Evolutionary conservation across 2,329 filamentous ascomycete species (phyloP).

Genomic region (Aspergillus thermomutatus): DNA sequence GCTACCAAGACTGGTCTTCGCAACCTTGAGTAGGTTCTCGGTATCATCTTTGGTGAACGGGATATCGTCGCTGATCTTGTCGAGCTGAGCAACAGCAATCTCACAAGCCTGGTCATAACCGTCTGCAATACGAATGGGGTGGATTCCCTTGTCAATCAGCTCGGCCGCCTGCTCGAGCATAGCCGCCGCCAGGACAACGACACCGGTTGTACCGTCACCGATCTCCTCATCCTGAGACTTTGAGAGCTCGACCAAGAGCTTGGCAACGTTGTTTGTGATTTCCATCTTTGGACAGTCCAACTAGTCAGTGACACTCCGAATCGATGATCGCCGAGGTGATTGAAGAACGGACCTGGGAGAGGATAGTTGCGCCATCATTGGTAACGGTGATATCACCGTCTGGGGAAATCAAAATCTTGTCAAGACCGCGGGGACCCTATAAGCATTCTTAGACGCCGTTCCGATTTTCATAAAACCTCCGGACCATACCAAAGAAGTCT

Average conservation of each 20-base stretch:
- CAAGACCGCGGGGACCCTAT: conserved; percentile 83
- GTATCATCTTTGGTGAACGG: conserved; percentile 78
- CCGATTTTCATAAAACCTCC: neutral
- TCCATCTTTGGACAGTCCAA: conserved; percentile 69
- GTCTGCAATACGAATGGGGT: conserved; percentile 97
- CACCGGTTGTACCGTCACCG: conserved; percentile 95
- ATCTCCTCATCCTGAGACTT: conserved; percentile 99
- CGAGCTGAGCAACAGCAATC: conserved; percentile 87
- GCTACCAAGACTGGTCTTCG: conserved; percentile 91
- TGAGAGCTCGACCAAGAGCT: conserved; percentile 92
- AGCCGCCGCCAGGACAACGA: conserved; percentile 91
- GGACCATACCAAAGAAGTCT: conserved; percentile 72
- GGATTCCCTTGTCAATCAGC: conserved; percentile 98
- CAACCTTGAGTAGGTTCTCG: conserved; percentile 86
- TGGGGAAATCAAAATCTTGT: conserved; percentile 98
- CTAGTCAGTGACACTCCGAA: conserved; percentile 13
- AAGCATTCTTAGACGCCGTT: conserved; percentile 8
- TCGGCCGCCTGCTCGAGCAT: conserved; percentile 95
- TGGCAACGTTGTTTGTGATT: conserved; percentile 96
- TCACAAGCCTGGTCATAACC: conserved; percentile 98
- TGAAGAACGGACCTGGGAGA: conserved; percentile 60
- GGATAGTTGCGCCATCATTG: conserved; percentile 96
- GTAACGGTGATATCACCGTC: conserved; percentile 99
- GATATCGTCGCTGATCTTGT: conserved; percentile 88
- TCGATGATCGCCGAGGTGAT: conserved; percentile 3